A percentile compares a stretch with the other conserved stretches of the same genome.
phyloP scores from a whole-genome alignment of 306 rosid genomes.

The Cicer pinnatifidum region DNA sequence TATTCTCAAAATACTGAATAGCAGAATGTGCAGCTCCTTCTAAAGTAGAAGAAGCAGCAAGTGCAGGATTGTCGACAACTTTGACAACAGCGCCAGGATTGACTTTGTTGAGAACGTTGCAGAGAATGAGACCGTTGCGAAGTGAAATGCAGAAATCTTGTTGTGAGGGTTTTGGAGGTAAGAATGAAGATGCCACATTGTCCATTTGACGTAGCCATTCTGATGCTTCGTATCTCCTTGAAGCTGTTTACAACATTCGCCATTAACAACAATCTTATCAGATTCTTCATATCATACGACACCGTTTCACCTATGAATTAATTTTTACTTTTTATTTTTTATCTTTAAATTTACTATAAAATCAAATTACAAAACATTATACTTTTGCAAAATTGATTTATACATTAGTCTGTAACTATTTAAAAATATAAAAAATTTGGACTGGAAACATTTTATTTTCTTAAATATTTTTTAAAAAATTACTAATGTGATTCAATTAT shows the following conservation, averaged over 20 bases:
- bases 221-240: conserved; percentile 84
- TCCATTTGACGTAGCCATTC: conserved; percentile 95
- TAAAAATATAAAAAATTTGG: no score
- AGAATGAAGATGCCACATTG: conserved; percentile 59
- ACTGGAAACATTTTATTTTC: no score
- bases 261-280: neutral
- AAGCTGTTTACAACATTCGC: conserved; percentile 52
- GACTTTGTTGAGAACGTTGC: conserved; percentile 96
- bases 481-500: no score
- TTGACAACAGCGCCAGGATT: conserved; percentile 91
- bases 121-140: conserved; percentile 93
- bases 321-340: no score
- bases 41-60: conserved; percentile 57
- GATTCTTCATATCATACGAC: neutral
- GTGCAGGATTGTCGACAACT: conserved; percentile 86
- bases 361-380: no score
- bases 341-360: no score
- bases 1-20: conserved; percentile 95
- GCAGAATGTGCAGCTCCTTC: conserved; percentile 99
- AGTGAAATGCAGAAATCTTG: conserved; percentile 83
- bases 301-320: neutral
- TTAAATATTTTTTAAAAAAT: no score
- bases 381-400: no score
- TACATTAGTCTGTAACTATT: no score
- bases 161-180: conserved; percentile 76